Percentiles rank a stretch among this genome's conserved stretches.
These are phyloP conservation scores for Proliferodiscus dingleyae DNA, from an alignment of 2,329 filamentous ascomycete genomes.

Conservation along the genomic window DNA sequence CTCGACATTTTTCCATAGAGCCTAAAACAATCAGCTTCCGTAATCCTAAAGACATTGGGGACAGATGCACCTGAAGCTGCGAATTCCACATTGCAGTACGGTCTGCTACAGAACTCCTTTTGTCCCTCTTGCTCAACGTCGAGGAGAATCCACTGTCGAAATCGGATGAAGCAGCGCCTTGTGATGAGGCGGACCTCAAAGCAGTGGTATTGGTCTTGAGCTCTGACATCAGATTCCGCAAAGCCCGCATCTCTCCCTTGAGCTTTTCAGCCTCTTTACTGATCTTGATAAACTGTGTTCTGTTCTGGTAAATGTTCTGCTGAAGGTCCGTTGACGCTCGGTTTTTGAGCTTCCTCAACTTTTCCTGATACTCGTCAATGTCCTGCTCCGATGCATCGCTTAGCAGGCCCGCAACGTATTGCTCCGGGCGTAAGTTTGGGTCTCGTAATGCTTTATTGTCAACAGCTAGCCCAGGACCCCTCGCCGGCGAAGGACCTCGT, in stretches of 20 bases:
- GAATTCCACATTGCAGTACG: constrained; percentile 63
- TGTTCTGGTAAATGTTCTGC: constrained; percentile 93
- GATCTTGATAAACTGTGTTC: constrained; percentile 98
- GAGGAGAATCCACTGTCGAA: constrained; percentile 48
- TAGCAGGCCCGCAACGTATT: constrained; percentile 54
- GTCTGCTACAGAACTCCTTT: constrained; percentile 81
- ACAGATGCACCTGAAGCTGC: constrained; percentile 47
- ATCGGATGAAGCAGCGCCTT: constrained; percentile 43
- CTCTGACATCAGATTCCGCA: constrained; percentile 88
- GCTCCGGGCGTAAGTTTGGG: constrained; percentile 71
- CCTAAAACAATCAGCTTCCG: constrained; percentile 37
- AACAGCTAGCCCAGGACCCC: constrained; percentile 56
- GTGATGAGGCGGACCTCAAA: constrained; percentile 54
- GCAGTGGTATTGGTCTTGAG: constrained; percentile 74
- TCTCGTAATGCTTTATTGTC: constrained; percentile 77
- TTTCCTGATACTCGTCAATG: constrained; percentile 30
- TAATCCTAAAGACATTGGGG: no score
- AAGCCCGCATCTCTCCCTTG: constrained; percentile 88
- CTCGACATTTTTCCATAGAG: constrained; percentile 94
- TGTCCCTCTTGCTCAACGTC: constrained; percentile 64
- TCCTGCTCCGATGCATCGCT: constrained; percentile 31
- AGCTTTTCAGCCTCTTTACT: constrained; percentile 98
- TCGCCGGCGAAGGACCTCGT: constrained; percentile 25
- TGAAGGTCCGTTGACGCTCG: constrained; percentile 63
- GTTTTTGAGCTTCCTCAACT: constrained; percentile 27